Evolutionary conservation across 768 basidiomycete species (phyloP), one percentile per base, ranked within the genome.

Genomic region (Amanita pseudoporphyria): DNA sequence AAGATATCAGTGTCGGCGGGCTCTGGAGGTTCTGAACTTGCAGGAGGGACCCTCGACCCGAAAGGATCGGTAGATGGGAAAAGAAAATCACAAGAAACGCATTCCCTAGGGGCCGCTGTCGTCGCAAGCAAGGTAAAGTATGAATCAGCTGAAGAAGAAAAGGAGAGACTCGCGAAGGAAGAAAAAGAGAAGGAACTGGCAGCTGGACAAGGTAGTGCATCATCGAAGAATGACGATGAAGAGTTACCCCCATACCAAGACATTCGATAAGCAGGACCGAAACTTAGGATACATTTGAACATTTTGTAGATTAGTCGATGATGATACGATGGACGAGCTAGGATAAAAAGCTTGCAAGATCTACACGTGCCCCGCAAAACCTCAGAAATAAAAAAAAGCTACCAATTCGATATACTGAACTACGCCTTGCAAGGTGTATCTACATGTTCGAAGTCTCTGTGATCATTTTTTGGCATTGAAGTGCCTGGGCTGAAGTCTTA

Each of bases 1-100:
- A 84, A 83, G 10, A 66, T 84, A n/a, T 85, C 84, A 14, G 66
- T 84, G n/a, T 64, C 72, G 14, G 79, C 81, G 3, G 76, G 81
- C 14, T 66, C 70, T 3, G 64, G 58, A 0, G 85, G 83, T 6
- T 81, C 83, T 36, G 83, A 84, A 3, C 82, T 82, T 5, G 72
- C 77, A 2, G 78, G 75, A 53, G 85, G 83, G 5, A 81, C 82
- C 2, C 65, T 64, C 53, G 73, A 81, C 51, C 67, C 79, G 55
- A 72, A 65, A 46, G 62, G 56, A 21, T 66, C 69, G 19, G 37
- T n/a, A 9, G 39, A 50, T 18, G 6, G 70, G 67, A 82, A 74
- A 67, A 69, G 69, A 50, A 63, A 70, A 55, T 69, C 66, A 12
- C n/a, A 60, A 32, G 45, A 32, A 32, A 32, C 35, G 19, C 32